These are phyloP conservation scores for Podospora conica DNA, from an alignment of 495 filamentous ascomycete species.

Conservation along the genomic window DNA sequence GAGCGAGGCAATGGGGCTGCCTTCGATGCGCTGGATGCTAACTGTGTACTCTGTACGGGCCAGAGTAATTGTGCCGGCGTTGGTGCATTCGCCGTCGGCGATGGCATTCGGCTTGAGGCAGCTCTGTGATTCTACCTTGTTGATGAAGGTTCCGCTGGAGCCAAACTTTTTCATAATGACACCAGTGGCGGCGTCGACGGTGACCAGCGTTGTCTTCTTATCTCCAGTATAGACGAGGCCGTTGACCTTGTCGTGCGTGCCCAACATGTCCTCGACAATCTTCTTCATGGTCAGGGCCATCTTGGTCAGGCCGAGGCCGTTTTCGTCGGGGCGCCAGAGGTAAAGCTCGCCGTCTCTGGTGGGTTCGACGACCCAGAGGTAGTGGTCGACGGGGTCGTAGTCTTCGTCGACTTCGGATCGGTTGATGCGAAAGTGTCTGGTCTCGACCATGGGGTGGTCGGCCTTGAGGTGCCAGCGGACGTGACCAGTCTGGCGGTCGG, in stretches of 20 bases:
- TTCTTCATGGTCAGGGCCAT: constrained; percentile 80
- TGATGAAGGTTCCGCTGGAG: constrained; percentile 34
- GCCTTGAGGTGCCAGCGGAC: constrained; percentile 78
- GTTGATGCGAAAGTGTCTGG: constrained; percentile 72
- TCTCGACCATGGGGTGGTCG: constrained; percentile 83
- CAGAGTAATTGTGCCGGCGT: constrained; percentile 65
- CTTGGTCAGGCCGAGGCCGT: constrained; percentile 66
- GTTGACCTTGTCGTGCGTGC: constrained; percentile 60
- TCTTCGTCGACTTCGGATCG: constrained; percentile 52
- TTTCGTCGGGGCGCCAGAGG: constrained; percentile 67
- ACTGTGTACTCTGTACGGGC: constrained; percentile 85
- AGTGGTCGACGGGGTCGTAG: constrained; percentile 64
- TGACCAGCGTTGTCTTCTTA: constrained; percentile 84
- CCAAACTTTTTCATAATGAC: constrained; percentile 55
- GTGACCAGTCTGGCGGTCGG: constrained; percentile 78
- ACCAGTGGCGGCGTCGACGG: constrained; percentile 79
- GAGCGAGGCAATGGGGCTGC: constrained; percentile 76
- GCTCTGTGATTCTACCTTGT: constrained; percentile 44
- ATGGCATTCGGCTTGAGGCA: constrained; percentile 57
- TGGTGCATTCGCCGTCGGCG: constrained; percentile 62
- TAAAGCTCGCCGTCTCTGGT: constrained; percentile 84
- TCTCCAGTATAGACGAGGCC: constrained; percentile 82
- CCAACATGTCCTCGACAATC: constrained; percentile 62
- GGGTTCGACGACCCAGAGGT: constrained; percentile 95
- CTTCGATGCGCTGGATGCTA: constrained; percentile 69